Base-by-base conservation (phyloP, 2,329 filamentous ascomycete genomes). In the Verticillium dahliae region DNA sequence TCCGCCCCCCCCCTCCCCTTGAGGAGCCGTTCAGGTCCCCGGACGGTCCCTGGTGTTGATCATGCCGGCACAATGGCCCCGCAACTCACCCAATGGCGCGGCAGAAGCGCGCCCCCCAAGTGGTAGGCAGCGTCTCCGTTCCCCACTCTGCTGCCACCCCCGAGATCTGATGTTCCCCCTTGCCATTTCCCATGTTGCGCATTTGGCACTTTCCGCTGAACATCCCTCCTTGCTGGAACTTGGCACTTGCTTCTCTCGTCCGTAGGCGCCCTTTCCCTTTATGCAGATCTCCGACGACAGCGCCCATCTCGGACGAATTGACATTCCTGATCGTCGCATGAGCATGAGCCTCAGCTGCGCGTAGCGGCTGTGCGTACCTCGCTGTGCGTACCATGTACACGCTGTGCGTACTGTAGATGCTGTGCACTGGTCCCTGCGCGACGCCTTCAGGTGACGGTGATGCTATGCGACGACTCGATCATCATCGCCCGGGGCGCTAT, bases 101-200 rank as follows among this genome's bases (percentile, higher is more conserved):
- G 18, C 57, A 31, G 14, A 45, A 13, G 27, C 45, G 45, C 45
- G 45, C 45, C 45, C 45, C 45, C 45, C 45, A 27, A 50, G 45
- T 13, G 35, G 35, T 5, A 37, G 13, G 35, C 45, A 18, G 45
- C 22, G 45, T 18, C 22, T 22, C 13, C 39, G 27, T 3, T 50
- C 57, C 18, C 27, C 57, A 34, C 57, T 22, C 13, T 22, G 37
- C 45, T 57, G 38, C 57, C 57, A 58, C 22, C 57, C 45, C 33
- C 14, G 13, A 58, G 57, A 58, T 58, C 57, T 31, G 57, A 58
- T 33, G 57, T 50, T 50, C 45, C 38, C 57, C 57, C 27, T 27
- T 58, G 57, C 45, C 57, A 58, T 58, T 58, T 58, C 57, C 57
- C 57, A 50, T 41, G 31, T 58, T 41, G 45, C 45, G n/a, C 7